Percentiles rank a stretch among this genome's conserved stretches.
Conservation (phyloP, 306 rosid genomes). For the Quillaja saponaria region DNA sequence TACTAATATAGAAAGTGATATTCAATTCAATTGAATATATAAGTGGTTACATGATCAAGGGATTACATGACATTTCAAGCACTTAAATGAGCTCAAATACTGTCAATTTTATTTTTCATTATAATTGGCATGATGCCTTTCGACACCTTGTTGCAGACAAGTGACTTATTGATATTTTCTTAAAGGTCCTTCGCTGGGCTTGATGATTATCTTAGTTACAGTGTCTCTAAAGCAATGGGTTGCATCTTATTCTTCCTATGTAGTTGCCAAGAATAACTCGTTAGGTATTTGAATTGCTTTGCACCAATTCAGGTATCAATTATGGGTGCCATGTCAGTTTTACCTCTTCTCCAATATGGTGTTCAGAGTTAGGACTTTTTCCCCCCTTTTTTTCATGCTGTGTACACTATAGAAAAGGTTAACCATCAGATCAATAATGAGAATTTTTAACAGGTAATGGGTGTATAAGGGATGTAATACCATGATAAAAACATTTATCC, state of each 20-base stretch:
- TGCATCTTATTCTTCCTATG: too few species aligned
- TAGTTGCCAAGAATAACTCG: too few species aligned
- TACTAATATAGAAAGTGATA: background rate
- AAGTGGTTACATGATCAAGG: background rate
- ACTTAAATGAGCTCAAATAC: constrained; percentile 3
- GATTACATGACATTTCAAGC: background rate
- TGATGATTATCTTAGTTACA: constrained; percentile 1
- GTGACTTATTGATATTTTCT: background rate
- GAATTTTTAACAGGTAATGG: background rate
- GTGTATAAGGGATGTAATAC: background rate
- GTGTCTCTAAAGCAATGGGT: background rate
- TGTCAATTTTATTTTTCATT: constrained; percentile 9
- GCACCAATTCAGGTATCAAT: too few species aligned
- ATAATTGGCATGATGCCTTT: too few species aligned
- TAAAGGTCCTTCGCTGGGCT: background rate
- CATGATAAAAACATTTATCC: background rate
- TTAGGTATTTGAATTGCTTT: too few species aligned
- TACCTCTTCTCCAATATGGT: too few species aligned
- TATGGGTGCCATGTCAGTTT: too few species aligned
- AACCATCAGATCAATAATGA: background rate
- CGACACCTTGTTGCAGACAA: background rate
- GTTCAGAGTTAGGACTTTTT: background rate
- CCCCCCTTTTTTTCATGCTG: background rate
- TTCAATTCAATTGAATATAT: constrained; percentile 14
- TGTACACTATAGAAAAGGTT: background rate